These are phyloP conservation scores for Paraphysoderma sedebokerense DNA, from an alignment of 371 early-diverging fungal genomes.

Conservation along the genomic window DNA sequence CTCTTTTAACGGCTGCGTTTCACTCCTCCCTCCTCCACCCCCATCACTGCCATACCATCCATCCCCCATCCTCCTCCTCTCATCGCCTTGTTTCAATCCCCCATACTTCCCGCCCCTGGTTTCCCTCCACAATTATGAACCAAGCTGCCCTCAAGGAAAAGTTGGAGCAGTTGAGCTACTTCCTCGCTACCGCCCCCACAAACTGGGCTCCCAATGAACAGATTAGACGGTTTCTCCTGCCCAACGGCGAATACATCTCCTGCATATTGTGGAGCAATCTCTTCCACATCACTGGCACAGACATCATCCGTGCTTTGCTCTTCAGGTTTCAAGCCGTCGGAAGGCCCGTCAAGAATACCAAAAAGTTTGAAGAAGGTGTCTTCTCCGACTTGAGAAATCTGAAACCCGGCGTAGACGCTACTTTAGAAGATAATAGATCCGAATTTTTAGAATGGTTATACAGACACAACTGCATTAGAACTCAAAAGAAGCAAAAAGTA, in stretches of 20 bases:
- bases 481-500: constrained; percentile 94
- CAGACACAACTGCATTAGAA: constrained; percentile 95
- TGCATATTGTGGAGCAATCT: constrained; percentile 81
- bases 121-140: too few species aligned
- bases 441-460: constrained; percentile 95
- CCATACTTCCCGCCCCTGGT: too few species aligned
- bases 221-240: constrained; percentile 51
- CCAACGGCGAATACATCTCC: constrained; percentile 69
- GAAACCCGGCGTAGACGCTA: constrained; percentile 94
- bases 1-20: too few species aligned
- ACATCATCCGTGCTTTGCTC: constrained; percentile 90
- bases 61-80: too few species aligned
- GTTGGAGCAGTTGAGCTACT: constrained; percentile 35
- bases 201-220: constrained; percentile 31
- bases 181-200: constrained; percentile 35
- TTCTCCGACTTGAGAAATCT: constrained; percentile 94
- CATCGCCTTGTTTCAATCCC: too few species aligned
- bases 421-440: constrained; percentile 89
- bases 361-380: constrained; percentile 99
- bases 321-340: constrained; percentile 89
- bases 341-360: constrained; percentile 72
- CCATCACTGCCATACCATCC: too few species aligned
- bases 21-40: too few species aligned
- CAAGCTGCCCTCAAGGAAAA: too few species aligned
- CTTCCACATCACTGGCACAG: constrained; percentile 94